Evolutionary conservation across 2,329 filamentous ascomycete genomes (phyloP).

Genomic region (Venturia pyrina): DNA sequence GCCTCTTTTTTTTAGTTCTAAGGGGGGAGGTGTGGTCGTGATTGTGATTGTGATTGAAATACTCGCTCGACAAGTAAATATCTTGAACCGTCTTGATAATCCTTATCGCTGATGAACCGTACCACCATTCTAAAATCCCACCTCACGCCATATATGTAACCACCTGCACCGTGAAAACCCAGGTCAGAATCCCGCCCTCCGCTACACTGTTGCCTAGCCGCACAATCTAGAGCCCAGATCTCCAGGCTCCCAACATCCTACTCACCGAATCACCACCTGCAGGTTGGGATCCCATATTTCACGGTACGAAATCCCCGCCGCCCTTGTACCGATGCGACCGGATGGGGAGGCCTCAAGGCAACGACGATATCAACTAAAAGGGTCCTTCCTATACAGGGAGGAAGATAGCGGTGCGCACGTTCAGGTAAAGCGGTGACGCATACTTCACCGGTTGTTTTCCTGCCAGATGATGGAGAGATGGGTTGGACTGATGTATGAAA

Average conservation of each 20-base stretch:
- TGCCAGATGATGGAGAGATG: too few relatives aligned
- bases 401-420: background rate
- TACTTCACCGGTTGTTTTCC: background rate
- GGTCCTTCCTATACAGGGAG: background rate
- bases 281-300: background rate
- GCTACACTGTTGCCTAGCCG: background rate
- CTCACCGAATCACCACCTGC: background rate
- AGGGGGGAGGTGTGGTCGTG: too few relatives aligned
- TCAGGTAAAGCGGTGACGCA: background rate
- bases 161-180: too few relatives aligned
- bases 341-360: background rate
- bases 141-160: background rate
- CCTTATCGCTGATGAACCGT: background rate
- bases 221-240: background rate
- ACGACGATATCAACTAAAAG: background rate
- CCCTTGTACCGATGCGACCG: too few relatives aligned
- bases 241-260: background rate
- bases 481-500: too few relatives aligned
- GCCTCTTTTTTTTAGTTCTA: too few relatives aligned
- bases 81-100: too few relatives aligned
- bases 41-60: too few relatives aligned
- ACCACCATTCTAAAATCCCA: background rate
- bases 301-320: background rate
- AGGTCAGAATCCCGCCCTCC: background rate
- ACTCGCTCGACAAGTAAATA: too few relatives aligned